Evolutionary conservation across 2,329 filamentous ascomycete genomes (phyloP).

Genomic region (Sphaerostilbella broomeana): DNA sequence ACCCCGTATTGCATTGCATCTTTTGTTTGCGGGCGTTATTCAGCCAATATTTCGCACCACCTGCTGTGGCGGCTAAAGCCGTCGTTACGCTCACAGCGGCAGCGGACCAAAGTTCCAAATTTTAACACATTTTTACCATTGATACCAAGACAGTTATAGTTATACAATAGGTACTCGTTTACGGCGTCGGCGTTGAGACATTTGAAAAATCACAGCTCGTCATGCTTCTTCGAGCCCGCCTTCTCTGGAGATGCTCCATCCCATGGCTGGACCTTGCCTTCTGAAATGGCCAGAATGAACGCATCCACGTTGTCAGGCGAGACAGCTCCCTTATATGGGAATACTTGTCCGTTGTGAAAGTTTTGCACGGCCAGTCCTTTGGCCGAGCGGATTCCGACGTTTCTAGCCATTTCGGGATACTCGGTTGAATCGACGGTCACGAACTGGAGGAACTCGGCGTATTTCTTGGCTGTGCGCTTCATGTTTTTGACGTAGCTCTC

Average conservation of each 20-base stretch:
- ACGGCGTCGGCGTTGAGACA: not conserved
- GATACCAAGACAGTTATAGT: too few species aligned
- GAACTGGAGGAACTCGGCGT: constrained; percentile 41
- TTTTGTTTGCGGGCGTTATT: too few species aligned
- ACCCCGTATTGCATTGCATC: too few species aligned
- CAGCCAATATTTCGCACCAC: too few species aligned
- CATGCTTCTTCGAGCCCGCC: not conserved
- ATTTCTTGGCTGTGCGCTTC: constrained; percentile 37
- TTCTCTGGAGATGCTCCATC: constrained; percentile 1
- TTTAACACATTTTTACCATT: too few species aligned
- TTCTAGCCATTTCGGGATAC: constrained; percentile 37
- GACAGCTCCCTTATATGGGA: constrained; percentile 29
- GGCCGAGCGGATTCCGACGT: constrained; percentile 28
- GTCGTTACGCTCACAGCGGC: too few species aligned
- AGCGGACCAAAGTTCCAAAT: too few species aligned
- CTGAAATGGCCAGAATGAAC: constrained; percentile 40
- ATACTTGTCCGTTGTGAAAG: constrained; percentile 37
- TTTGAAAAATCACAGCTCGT: constrained; percentile 9
- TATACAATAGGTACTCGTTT: too few species aligned
- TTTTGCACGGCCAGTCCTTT: constrained; percentile 38
- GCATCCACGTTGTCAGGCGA: constrained; percentile 30
- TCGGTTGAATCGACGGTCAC: constrained; percentile 40
- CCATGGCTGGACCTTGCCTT: constrained; percentile 36
- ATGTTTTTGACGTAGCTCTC: constrained; percentile 31
- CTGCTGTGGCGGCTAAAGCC: too few species aligned